Evolutionary conservation across 352 stramenopile genomes (phyloP).

Genomic region (Phytophthora litchii): DNA sequence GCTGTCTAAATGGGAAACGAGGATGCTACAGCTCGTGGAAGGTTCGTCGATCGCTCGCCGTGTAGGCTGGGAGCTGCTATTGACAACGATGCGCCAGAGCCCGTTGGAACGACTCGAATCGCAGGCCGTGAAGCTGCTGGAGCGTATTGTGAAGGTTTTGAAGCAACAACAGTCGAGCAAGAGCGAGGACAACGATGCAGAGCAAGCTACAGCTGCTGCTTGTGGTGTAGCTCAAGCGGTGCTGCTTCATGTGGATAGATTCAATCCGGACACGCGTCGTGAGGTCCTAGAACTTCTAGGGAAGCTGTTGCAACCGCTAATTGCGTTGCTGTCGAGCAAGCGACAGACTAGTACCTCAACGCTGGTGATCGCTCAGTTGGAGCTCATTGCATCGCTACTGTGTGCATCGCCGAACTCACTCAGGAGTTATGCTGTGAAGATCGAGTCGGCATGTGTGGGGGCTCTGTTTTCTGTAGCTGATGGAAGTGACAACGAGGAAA

Average conservation of each 20-base stretch:
- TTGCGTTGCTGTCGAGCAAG: slow-evolving; percentile 52
- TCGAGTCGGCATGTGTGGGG: slow-evolving; percentile 54
- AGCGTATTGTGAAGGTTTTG: slow-evolving; percentile 68
- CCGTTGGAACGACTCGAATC: slow-evolving; percentile 62
- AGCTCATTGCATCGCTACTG: slow-evolving; percentile 55
- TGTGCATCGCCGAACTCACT: slow-evolving; percentile 60
- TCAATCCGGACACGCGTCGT: slow-evolving; percentile 58
- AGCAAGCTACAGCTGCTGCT: slow-evolving; percentile 38
- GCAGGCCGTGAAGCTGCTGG: slow-evolving; percentile 59
- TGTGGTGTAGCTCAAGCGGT: slow-evolving; percentile 55
- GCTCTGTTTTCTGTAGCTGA: slow-evolving; percentile 33
- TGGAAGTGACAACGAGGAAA: slow-evolving; percentile 21
- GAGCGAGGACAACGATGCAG: slow-evolving; percentile 33
- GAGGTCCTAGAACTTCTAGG: slow-evolving; percentile 63
- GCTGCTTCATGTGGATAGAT: slow-evolving; percentile 56
- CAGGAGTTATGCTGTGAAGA: slow-evolving; percentile 63
- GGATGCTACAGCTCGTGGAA: slow-evolving; percentile 64
- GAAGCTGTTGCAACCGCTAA: slow-evolving; percentile 64
- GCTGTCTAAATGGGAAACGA: slow-evolving; percentile 73
- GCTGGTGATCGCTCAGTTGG: slow-evolving; percentile 37
- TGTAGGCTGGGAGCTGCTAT: slow-evolving; percentile 67
- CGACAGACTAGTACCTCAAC: slow-evolving; percentile 19
- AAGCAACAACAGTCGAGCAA: slow-evolving; percentile 60
- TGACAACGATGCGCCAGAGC: slow-evolving; percentile 63
- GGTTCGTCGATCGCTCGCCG: slow-evolving; percentile 34